A percentile compares a stretch with the other conserved stretches of the same genome.
Evolutionary conservation across 2,329 filamentous ascomycete genomes (phyloP).

Genomic region (Incumbomyces lentus): DNA sequence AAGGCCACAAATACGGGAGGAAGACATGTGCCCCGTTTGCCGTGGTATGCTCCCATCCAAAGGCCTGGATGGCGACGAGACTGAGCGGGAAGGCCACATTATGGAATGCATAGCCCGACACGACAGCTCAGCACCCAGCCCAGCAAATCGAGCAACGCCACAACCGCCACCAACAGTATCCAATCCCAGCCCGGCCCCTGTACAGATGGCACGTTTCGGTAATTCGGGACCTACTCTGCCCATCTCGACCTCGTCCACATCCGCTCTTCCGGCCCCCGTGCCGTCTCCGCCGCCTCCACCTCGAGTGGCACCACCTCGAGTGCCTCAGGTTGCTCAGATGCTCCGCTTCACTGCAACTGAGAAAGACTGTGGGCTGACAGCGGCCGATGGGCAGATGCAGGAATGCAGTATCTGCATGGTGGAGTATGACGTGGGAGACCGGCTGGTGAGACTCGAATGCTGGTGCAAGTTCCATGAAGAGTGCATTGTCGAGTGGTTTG

Average conservation of each 20-base stretch:
- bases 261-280: constrained; percentile 7
- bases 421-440: constrained; percentile 51
- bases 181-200: constrained; percentile 6
- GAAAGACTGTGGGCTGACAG: constrained; percentile 47
- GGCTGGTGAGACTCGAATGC: constrained; percentile 51
- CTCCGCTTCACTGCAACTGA: constrained; percentile 47
- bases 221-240: constrained; percentile 12
- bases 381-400: constrained; percentile 40
- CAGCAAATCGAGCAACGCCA: constrained; percentile 6
- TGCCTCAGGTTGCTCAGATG: constrained; percentile 27
- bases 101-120: constrained; percentile 29
- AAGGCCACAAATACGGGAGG: constrained; percentile 27
- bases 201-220: constrained; percentile 3
- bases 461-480: constrained; percentile 53
- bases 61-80: constrained; percentile 29
- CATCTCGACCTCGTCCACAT: constrained; percentile 6
- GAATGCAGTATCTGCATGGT: constrained; percentile 58
- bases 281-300: constrained; percentile 11
- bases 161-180: constrained; percentile 4
- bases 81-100: constrained; percentile 35
- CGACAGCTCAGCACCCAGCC: constrained; percentile 23
- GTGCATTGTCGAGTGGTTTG: constrained; percentile 54
- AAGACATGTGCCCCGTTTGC: constrained; percentile 39
- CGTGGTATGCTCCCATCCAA: constrained; percentile 30
- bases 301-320: constrained; percentile 15